Conservation (phyloP, 805 yeast genomes). For the Saccharomycopsis sp. region DNA sequence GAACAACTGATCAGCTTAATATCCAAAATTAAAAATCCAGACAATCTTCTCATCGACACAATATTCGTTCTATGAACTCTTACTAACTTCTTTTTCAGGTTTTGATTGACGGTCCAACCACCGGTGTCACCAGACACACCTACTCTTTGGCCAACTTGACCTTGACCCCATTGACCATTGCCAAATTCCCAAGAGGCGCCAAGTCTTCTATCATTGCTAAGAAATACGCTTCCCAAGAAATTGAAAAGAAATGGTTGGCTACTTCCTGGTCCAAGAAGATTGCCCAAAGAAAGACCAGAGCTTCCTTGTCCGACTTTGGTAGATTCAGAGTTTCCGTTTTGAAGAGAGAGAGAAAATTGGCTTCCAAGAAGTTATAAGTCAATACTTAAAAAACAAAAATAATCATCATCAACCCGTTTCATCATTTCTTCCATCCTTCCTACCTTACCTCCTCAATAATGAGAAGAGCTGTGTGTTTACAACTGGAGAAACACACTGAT, state of each 20-base stretch:
- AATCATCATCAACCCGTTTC: too few species aligned
- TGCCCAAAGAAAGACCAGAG: slow-evolving; percentile 89
- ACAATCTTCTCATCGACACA: not conserved
- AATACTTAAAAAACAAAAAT: not conserved
- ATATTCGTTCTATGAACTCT: not conserved
- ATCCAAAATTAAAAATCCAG: too few species aligned
- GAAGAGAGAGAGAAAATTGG: slow-evolving; percentile 94
- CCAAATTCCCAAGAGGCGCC: slow-evolving; percentile 89
- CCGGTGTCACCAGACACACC: slow-evolving; percentile 87
- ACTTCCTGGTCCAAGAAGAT: slow-evolving; percentile 98
- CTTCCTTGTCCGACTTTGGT: slow-evolving; percentile 91
- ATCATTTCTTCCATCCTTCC: too few species aligned
- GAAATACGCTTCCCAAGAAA: slow-evolving; percentile 88
- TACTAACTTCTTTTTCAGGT: slow-evolving; percentile 41
- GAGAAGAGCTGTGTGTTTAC: too few species aligned
- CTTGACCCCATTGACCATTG: slow-evolving; percentile 85
- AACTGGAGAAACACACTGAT: too few species aligned
- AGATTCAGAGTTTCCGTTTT: slow-evolving; percentile 98
- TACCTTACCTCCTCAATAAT: not conserved
- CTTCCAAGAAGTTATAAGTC: slow-evolving; percentile 74
- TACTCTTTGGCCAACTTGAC: slow-evolving; percentile 78
- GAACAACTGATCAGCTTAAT: not conserved
- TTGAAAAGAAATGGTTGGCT: slow-evolving; percentile 84
- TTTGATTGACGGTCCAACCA: slow-evolving; percentile 92
- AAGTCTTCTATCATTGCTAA: slow-evolving; percentile 77